A percentile compares a stretch with the other conserved stretches of the same genome.
These are phyloP conservation scores for Leishmania arabica DNA, from an alignment of 208 protist genomes.

Conservation along the genomic window DNA sequence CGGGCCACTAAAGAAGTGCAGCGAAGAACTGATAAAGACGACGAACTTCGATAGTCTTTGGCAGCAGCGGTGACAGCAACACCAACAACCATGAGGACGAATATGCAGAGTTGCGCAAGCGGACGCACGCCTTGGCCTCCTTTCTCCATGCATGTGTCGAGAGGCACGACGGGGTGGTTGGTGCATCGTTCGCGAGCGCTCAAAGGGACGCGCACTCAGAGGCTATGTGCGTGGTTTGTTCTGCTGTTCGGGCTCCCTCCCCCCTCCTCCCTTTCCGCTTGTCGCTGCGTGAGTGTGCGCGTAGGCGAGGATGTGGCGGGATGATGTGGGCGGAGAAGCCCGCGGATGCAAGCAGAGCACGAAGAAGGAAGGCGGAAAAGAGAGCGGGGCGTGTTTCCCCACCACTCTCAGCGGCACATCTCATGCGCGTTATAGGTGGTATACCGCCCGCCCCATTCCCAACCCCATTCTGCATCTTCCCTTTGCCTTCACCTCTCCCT, in stretches of 20 bases:
- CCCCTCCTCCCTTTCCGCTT: not conserved
- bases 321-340: not conserved
- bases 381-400: not conserved
- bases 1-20: not conserved
- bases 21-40: not conserved
- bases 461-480: constrained; percentile 1
- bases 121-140: not conserved
- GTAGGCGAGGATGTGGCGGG: not conserved
- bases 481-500: constrained; percentile 14
- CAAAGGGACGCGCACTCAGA: not conserved
- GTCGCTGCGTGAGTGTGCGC: not conserved
- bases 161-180: not conserved
- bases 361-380: not conserved
- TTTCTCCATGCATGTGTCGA: not conserved
- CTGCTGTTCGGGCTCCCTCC: not conserved
- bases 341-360: no score
- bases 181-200: not conserved
- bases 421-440: not conserved
- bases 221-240: not conserved
- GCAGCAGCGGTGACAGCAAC: not conserved
- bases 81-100: not conserved
- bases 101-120: not conserved
- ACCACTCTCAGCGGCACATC: not conserved
- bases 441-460: constrained; percentile 8
- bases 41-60: not conserved